These are phyloP conservation scores for Lanmaoa rubissima DNA, from an alignment of 768 basidiomycete species.

Conservation along the genomic window DNA sequence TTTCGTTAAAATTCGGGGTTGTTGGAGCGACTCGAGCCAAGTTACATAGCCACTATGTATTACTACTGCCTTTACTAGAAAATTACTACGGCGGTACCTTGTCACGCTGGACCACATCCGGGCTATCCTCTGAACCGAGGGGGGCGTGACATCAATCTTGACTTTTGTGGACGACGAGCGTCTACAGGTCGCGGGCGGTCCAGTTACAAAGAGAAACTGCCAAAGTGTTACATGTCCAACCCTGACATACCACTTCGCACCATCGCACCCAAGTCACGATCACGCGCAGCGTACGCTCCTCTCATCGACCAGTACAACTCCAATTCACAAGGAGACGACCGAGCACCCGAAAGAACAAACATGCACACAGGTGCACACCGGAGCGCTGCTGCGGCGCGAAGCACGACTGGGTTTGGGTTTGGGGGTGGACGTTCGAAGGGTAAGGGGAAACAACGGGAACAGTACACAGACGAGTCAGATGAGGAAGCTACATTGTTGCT, in stretches of 20 bases:
- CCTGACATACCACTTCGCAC: constrained; percentile 71
- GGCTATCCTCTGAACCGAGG: not conserved
- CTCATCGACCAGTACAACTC: constrained; percentile 33
- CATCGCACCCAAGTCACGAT: constrained; percentile 47
- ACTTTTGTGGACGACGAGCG: constrained; percentile 1
- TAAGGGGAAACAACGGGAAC: constrained; percentile 48
- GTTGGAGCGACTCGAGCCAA: too few relatives aligned
- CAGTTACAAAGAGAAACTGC: not conserved
- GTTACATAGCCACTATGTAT: not conserved
- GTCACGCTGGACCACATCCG: not conserved
- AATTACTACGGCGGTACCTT: not conserved
- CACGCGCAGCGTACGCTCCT: constrained; percentile 47
- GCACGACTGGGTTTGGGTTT: constrained; percentile 19
- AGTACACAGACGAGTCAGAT: constrained; percentile 62
- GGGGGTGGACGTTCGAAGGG: constrained; percentile 24
- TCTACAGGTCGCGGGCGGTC: not conserved
- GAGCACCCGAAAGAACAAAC: constrained; percentile 6
- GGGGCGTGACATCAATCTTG: not conserved
- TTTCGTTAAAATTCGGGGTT: too few relatives aligned
- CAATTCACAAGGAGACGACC: constrained; percentile 22
- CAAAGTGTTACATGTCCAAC: constrained; percentile 26
- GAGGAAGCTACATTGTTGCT: constrained; percentile 50
- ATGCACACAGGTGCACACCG: constrained; percentile 35
- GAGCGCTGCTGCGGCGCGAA: constrained; percentile 33
- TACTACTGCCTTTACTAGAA: too few relatives aligned